A percentile compares a stretch with the other conserved stretches of the same genome.
Conservation (phyloP, 2,329 filamentous ascomycete species). For the Sordariomycetes sp. region DNA sequence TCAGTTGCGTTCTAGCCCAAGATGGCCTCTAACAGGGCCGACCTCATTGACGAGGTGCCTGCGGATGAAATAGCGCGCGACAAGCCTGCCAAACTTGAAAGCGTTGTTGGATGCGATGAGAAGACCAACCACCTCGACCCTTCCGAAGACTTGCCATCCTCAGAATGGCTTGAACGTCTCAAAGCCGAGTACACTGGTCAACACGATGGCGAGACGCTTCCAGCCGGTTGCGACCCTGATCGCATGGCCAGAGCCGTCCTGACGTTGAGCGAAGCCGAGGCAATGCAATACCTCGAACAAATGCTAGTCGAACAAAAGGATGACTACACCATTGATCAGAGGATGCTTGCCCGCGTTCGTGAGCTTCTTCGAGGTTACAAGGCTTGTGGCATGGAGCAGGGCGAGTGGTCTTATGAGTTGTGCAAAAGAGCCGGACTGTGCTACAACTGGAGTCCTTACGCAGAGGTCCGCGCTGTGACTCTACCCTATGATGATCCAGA, state of each 20-base stretch:
- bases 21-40: no score
- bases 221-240: slow-evolving; percentile 13
- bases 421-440: slow-evolving; percentile 13
- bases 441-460: slow-evolving; percentile 12
- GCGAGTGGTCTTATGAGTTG: slow-evolving; percentile 16
- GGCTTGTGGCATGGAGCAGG: slow-evolving; percentile 15
- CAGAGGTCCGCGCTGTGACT: slow-evolving; percentile 16
- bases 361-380: slow-evolving; percentile 13
- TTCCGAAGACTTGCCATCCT: slow-evolving; percentile 5
- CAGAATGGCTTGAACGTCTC: slow-evolving; percentile 13
- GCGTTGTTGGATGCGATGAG: slow-evolving; percentile 1
- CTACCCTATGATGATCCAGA: slow-evolving; percentile 16
- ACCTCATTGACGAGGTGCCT: no score
- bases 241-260: slow-evolving; percentile 13
- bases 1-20: no score
- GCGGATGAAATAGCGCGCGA: no score
- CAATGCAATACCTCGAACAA: slow-evolving; percentile 6
- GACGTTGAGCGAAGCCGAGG: slow-evolving; percentile 12
- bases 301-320: slow-evolving; percentile 12
- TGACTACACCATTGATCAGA: slow-evolving; percentile 17
- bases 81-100: neutral
- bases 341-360: slow-evolving; percentile 10
- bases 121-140: neutral
- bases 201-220: slow-evolving; percentile 16
- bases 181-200: slow-evolving; percentile 15